Conservation (phyloP, 148 eudicot species). For the Selenicereus undatus region DNA sequence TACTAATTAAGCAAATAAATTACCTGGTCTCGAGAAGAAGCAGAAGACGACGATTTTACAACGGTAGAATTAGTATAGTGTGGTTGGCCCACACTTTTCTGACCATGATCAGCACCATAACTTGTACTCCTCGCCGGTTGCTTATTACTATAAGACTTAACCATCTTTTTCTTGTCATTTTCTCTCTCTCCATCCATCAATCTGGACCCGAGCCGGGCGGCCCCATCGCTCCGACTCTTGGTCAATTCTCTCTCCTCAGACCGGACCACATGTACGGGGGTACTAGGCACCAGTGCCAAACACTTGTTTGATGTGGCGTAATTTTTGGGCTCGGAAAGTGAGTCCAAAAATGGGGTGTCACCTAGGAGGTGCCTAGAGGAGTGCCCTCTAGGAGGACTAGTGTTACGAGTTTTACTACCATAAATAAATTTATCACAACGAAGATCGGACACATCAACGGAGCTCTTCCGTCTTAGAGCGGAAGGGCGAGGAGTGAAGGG, state of each 20-base stretch:
- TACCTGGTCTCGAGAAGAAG: constrained; percentile 50
- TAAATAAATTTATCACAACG: constrained; percentile 9
- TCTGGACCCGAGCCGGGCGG: constrained; percentile 14
- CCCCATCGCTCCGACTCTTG: constrained; percentile 6
- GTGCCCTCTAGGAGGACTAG: constrained; percentile 10
- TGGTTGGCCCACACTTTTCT: constrained; percentile 15
- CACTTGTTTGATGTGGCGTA: not conserved
- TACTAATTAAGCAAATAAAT: not conserved
- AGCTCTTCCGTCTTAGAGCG: constrained; percentile 42
- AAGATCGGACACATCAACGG: constrained; percentile 45
- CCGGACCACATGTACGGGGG: constrained; percentile 14
- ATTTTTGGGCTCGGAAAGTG: not conserved
- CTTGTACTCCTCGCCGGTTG: not conserved
- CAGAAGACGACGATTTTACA: constrained; percentile 36
- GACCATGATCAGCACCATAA: not conserved
- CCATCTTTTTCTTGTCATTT: constrained; percentile 1
- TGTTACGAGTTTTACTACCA: no score
- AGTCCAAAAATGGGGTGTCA: constrained; percentile 36
- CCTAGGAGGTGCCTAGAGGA: constrained; percentile 63
- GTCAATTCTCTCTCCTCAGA: constrained; percentile 8
- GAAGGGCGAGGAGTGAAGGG: constrained; percentile 56
- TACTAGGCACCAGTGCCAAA: constrained; percentile 24
- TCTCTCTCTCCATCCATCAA: constrained; percentile 24
- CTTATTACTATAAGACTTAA: constrained; percentile 6
- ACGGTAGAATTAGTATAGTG: constrained; percentile 21